phyloP scores from a whole-genome alignment of 345 rosid genomes.

The Eucalyptus pauciflora region DNA sequence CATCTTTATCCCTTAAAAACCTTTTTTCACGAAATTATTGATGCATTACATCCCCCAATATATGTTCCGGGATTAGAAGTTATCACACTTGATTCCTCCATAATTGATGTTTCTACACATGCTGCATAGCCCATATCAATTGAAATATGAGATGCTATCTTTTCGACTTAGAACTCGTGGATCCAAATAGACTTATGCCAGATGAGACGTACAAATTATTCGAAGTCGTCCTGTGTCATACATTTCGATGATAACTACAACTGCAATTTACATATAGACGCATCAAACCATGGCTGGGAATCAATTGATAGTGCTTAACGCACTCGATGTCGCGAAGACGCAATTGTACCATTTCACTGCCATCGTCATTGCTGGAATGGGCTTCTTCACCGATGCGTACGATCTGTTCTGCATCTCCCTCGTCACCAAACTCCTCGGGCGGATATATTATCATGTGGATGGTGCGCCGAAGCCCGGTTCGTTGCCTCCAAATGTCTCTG shows the following conservation, averaged over 20 bases:
- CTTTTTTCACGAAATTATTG: neutral
- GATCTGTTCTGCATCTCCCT: constrained; percentile 74
- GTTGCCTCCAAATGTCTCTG: constrained; percentile 38
- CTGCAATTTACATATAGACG: neutral
- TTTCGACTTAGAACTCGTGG: neutral
- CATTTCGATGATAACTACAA: neutral
- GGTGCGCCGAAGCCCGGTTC: constrained; percentile 41
- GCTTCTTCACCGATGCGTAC: constrained; percentile 78
- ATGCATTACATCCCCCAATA: neutral
- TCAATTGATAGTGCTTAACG: constrained; percentile 30
- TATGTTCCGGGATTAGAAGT: neutral
- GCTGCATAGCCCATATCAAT: neutral
- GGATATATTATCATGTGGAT: constrained; percentile 42
- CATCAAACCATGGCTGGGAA: constrained; percentile 14
- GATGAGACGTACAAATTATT: neutral
- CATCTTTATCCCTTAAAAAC: neutral
- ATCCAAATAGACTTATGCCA: neutral
- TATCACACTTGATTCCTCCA: neutral
- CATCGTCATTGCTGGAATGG: constrained; percentile 70
- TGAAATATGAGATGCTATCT: neutral
- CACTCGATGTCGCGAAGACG: constrained; percentile 53
- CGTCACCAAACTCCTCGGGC: constrained; percentile 63
- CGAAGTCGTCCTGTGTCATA: neutral
- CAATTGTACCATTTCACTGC: constrained; percentile 56
- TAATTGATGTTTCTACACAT: neutral